These are phyloP conservation scores for Aspergillus sp. DNA, from an alignment of 2,329 filamentous ascomycete genomes.

Conservation along the genomic window DNA sequence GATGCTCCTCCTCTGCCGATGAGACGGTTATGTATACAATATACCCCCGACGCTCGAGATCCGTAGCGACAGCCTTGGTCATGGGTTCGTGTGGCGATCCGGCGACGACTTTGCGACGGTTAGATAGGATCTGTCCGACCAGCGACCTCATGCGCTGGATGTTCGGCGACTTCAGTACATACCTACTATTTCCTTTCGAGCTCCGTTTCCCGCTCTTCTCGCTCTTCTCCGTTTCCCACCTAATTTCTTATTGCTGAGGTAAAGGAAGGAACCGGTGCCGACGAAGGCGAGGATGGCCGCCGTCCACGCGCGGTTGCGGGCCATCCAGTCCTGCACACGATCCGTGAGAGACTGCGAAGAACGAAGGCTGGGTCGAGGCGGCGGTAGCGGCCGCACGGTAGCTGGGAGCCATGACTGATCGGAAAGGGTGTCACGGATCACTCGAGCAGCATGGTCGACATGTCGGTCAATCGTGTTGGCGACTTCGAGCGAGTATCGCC, in stretches of 20 bases:
- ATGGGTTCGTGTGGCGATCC: slow-evolving; percentile 83
- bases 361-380: slow-evolving; percentile 17
- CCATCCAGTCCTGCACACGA: slow-evolving; percentile 67
- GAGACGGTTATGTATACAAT: slow-evolving; percentile 89
- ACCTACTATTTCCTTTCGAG: slow-evolving; percentile 76
- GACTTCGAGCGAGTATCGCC: slow-evolving; percentile 67
- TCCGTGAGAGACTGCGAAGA: slow-evolving; percentile 48
- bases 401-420: slow-evolving; percentile 71
- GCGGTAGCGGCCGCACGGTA: slow-evolving; percentile 56
- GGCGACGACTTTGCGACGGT: slow-evolving; percentile 62
- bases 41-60: slow-evolving; percentile 87
- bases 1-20: slow-evolving; percentile 77
- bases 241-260: slow-evolving; percentile 60
- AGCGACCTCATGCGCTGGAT: slow-evolving; percentile 2
- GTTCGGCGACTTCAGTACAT: slow-evolving; percentile 20
- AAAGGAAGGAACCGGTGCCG: slow-evolving; percentile 60
- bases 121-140: background rate
- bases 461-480: slow-evolving; percentile 78
- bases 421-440: slow-evolving; percentile 67
- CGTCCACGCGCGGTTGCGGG: slow-evolving; percentile 68
- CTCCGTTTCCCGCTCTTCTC: slow-evolving; percentile 75
- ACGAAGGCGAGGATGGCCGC: slow-evolving; percentile 68
- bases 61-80: slow-evolving; percentile 76
- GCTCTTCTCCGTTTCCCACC: slow-evolving; percentile 68
- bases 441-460: slow-evolving; percentile 71